Percentiles rank a stretch among this genome's conserved stretches.
Conservation (phyloP, 2,329 filamentous ascomycete genomes). For the Dryadomyces quercus-mongolicae region DNA sequence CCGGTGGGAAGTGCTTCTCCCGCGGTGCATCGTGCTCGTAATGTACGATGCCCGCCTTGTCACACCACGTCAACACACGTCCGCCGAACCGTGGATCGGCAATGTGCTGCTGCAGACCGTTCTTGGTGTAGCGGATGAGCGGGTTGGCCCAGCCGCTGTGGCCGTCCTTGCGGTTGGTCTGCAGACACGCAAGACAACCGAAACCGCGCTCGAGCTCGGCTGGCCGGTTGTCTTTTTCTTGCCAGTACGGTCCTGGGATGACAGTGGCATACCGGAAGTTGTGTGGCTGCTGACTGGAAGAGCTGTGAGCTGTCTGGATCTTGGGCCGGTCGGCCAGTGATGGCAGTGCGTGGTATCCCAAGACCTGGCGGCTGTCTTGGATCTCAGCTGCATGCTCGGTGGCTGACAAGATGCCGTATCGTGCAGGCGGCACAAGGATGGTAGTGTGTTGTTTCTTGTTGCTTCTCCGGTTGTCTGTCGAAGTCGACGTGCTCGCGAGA, state of each 20-base stretch:
- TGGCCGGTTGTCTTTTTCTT: neutral
- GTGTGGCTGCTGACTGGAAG: slow-evolving; percentile 3
- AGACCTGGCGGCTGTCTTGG: slow-evolving; percentile 7
- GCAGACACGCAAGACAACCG: slow-evolving; percentile 10
- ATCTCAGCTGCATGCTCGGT: slow-evolving; percentile 8
- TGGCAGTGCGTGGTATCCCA: neutral
- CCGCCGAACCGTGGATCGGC: slow-evolving; percentile 8
- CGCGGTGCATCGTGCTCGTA: slow-evolving; percentile 11
- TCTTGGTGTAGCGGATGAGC: slow-evolving; percentile 8
- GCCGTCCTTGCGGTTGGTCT: slow-evolving; percentile 5
- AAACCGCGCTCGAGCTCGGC: slow-evolving; percentile 6
- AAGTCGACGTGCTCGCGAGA: neutral
- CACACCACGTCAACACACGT: slow-evolving; percentile 7
- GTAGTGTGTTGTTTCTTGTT: neutral
- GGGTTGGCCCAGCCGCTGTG: slow-evolving; percentile 11
- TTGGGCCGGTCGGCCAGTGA: neutral
- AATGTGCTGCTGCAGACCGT: slow-evolving; percentile 9
- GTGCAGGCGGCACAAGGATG: slow-evolving; percentile 8
- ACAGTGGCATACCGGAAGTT: slow-evolving; percentile 11
- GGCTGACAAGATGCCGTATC: slow-evolving; percentile 10
- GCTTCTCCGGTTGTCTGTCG: neutral
- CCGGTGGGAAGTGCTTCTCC: slow-evolving; percentile 6
- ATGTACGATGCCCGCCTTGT: neutral
- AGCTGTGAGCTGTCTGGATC: neutral
- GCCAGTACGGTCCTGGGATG: slow-evolving; percentile 11